Percentiles rank a stretch among this genome's conserved stretches.
Conservation (phyloP, 202 grass and related monocot species). For the Saccharum hybrid region DNA sequence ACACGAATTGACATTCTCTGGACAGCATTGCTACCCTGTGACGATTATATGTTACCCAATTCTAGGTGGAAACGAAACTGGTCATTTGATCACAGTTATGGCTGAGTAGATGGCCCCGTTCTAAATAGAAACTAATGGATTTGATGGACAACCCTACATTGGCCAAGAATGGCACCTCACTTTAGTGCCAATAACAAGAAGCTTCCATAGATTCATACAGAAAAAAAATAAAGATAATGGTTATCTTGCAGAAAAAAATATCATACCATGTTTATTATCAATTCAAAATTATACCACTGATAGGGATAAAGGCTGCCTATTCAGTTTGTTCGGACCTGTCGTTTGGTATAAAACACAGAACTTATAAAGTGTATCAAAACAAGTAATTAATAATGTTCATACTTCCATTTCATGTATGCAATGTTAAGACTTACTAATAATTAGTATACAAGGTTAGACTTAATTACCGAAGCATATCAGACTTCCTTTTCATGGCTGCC, state of each 20-base stretch:
- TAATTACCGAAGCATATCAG: not conserved
- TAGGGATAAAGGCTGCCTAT: slow-evolving; percentile 6
- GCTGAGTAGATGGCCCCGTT: no score
- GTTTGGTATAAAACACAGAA: not conserved
- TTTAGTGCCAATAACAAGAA: not conserved
- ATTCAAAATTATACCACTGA: not conserved
- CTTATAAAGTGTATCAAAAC: not conserved
- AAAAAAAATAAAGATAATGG: not conserved
- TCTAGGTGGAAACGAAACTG: not conserved
- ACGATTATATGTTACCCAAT: not conserved
- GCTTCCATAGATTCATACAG: not conserved
- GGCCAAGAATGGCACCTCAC: not conserved
- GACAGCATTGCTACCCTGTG: not conserved
- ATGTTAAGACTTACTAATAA: not conserved
- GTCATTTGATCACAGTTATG: not conserved
- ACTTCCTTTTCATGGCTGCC: not conserved
- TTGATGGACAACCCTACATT: not conserved
- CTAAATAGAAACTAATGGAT: not conserved
- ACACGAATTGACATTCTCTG: not conserved
- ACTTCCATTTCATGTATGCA: not conserved
- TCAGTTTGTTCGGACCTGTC: not conserved
- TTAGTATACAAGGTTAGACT: not conserved
- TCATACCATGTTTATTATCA: not conserved
- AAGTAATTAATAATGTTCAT: not conserved
- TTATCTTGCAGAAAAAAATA: not conserved